Evolutionary conservation across 2,329 filamentous ascomycete genomes (phyloP).

Genomic region (Calonectria naviculata): DNA sequence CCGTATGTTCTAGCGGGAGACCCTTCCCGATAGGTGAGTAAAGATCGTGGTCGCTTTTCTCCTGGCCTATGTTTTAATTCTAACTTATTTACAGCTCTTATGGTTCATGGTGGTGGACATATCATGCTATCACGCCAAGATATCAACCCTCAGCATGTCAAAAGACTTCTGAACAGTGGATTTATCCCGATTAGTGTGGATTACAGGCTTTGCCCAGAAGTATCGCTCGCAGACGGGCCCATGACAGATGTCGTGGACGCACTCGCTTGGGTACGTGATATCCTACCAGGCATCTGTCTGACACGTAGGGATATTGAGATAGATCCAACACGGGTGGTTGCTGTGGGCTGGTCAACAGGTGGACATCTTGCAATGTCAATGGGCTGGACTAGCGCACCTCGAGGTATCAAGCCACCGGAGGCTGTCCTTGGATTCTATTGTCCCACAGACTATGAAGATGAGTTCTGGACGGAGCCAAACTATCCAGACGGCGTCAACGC

Average conservation of each 20-base stretch:
- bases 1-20: neutral
- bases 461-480: neutral
- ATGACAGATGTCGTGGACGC: neutral
- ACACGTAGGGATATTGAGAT: neutral
- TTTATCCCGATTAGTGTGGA: neutral
- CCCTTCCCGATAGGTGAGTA: neutral
- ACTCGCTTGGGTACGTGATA: neutral
- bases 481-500: neutral
- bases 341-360: neutral
- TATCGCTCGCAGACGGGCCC: neutral
- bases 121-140: neutral
- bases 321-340: neutral
- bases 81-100: neutral
- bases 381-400: neutral
- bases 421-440: neutral
- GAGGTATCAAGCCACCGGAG: neutral
- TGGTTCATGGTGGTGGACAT: neutral
- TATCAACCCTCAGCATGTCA: neutral
- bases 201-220: neutral
- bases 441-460: neutral
- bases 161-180: neutral
- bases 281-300: neutral
- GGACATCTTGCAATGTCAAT: neutral
- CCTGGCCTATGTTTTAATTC: neutral
- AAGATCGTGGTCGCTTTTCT: neutral